Base-by-base conservation (phyloP, 257 asterid genomes). In the Scutellaria galericulata region DNA sequence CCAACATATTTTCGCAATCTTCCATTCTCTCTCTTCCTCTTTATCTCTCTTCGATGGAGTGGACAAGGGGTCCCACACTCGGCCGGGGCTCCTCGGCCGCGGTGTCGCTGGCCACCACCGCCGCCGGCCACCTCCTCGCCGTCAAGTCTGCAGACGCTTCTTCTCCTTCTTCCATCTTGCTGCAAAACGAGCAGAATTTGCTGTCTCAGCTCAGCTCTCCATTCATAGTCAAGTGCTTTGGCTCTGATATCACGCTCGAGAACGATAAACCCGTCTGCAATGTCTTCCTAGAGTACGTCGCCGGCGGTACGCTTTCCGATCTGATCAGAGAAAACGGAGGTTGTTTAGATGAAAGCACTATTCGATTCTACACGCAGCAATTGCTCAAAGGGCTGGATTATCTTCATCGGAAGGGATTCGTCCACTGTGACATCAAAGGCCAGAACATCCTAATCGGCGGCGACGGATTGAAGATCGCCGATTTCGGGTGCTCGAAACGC, bases 81-180 rank as follows among this genome's bases (percentile, higher is more conserved):
- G 98, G 98, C 52, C 83, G 87, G 55, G 97, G 98, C 60, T 83
- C 95, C 69, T 83, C 94, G 39, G 91, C 97, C 83, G 53, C 83
- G 3, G 97, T 92, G 0, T 90, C 79, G 5, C 79, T 88, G 1
- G 94, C 91, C 79, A 78, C 89, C 75, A 54, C 74, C 31, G 41
- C 77, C 56, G n/a, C 84, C 66, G 95, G 96, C 37, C 81, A 82
- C 27, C 48, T 81, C 58, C 62, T 92, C 50, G 98, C 98, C 0
- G 92, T 90, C 1, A 92, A 92, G 64, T 86, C 96, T 0, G 59
- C 84, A 0, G 84, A 81, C 3, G 64, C 77, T 9, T 75, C 80
- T 48, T 75, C 74, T 35, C 82, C 96, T 48, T 75, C 72, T 24
- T 83, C 95, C 0, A 22, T 10, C 64, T 54, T 46, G 35, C 72